Percentiles rank a stretch among this genome's conserved stretches.
These are phyloP conservation scores for Entomortierella beljakovae DNA, from an alignment of 192 early-diverging fungal species.

Conservation along the genomic window DNA sequence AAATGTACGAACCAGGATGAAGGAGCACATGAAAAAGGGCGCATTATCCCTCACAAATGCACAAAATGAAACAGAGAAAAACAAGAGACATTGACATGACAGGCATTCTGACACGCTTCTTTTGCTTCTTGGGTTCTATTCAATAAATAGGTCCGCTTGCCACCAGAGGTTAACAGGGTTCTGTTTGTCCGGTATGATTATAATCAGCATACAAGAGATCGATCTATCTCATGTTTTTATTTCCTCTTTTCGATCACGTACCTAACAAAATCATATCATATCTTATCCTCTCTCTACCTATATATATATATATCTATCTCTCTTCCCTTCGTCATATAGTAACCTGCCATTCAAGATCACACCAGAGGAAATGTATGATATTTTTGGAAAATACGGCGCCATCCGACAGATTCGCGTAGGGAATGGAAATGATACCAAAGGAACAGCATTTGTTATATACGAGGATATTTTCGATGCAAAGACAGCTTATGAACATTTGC, in stretches of 20 bases:
- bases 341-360: constrained; percentile 98
- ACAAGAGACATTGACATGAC: not conserved
- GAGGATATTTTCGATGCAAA: constrained; percentile 99
- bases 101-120: not conserved
- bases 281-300: not conserved
- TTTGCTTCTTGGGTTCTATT: not conserved
- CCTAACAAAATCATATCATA: not conserved
- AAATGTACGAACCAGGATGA: not conserved
- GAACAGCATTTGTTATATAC: constrained; percentile 97
- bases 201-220: too few species aligned
- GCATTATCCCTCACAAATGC: not conserved
- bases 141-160: constrained; percentile 71
- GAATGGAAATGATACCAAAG: constrained; percentile 85
- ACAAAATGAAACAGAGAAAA: not conserved
- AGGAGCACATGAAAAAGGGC: not conserved
- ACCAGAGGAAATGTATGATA: constrained; percentile 95
- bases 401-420: constrained; percentile 94
- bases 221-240: not conserved
- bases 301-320: not conserved
- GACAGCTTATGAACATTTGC: constrained; percentile 94
- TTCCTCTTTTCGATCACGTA: not conserved
- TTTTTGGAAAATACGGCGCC: constrained; percentile 97
- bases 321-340: constrained; percentile 26
- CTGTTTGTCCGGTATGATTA: constrained; percentile 88
- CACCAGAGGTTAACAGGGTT: constrained; percentile 95